Evolutionary conservation across 306 rosid genomes (phyloP).

Genomic region (Gynostemma pentaphyllum): DNA sequence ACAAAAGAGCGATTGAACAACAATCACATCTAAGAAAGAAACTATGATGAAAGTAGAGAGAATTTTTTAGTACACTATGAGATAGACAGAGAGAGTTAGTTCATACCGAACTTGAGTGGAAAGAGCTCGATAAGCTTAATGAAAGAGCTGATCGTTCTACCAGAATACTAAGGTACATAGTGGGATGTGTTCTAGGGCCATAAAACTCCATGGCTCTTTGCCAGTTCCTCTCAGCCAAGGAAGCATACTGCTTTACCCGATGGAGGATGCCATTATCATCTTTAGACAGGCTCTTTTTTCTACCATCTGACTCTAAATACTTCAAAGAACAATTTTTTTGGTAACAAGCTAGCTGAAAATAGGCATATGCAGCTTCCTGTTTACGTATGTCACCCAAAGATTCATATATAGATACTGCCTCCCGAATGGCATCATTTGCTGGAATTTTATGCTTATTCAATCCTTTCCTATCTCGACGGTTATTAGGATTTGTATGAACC

Average conservation of each 20-base stretch:
- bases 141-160: slow-evolving; percentile 73
- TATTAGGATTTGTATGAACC: slow-evolving; percentile 21
- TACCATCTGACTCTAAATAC: slow-evolving; percentile 52
- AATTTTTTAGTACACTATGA: not conserved
- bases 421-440: slow-evolving; percentile 89
- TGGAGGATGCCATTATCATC: slow-evolving; percentile 43
- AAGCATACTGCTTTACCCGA: slow-evolving; percentile 81
- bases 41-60: no score
- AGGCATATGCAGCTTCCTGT: slow-evolving; percentile 91
- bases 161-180: slow-evolving; percentile 64
- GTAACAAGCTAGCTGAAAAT: slow-evolving; percentile 79
- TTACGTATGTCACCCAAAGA: slow-evolving; percentile 76
- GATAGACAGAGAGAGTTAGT: slow-evolving; percentile 18
- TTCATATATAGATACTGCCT: slow-evolving; percentile 74
- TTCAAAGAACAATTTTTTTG: slow-evolving; percentile 81
- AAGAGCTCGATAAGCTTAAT: slow-evolving; percentile 39
- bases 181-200: slow-evolving; percentile 66
- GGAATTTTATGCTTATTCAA: slow-evolving; percentile 70
- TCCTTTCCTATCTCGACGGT: slow-evolving; percentile 38
- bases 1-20: no score
- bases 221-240: slow-evolving; percentile 92
- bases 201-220: slow-evolving; percentile 73
- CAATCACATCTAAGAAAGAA: no score
- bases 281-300: slow-evolving; percentile 38
- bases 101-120: slow-evolving; percentile 62